A percentile compares a stretch with the other conserved stretches of the same genome.
phyloP scores from a whole-genome alignment of 2,329 filamentous ascomycete species.

The Alternaria tenuissima region DNA sequence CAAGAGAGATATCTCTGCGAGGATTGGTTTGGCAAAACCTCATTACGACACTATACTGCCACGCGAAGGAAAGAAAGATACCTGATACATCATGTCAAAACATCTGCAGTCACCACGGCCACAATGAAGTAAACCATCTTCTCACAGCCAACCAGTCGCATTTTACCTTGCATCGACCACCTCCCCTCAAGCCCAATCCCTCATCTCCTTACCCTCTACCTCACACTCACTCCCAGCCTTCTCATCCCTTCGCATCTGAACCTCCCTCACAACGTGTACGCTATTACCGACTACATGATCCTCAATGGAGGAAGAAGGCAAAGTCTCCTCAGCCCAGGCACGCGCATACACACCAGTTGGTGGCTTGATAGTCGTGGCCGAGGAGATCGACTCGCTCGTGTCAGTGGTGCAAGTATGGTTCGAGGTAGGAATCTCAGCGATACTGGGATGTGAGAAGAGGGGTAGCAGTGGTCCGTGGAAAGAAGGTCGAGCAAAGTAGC shows the following conservation, averaged over 20 bases:
- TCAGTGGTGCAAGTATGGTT: not conserved
- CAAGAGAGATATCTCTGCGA: too few species aligned
- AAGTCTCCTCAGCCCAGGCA: slow-evolving; percentile 34
- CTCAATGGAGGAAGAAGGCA: not conserved
- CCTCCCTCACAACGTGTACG: slow-evolving; percentile 40
- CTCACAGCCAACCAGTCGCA: not conserved
- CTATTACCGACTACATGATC: slow-evolving; percentile 11
- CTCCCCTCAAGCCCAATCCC: slow-evolving; percentile 16
- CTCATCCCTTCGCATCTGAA: slow-evolving; percentile 28
- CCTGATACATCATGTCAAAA: not conserved
- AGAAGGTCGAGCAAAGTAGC: slow-evolving; percentile 25
- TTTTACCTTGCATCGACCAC: too few species aligned
- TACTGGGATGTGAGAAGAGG: slow-evolving; percentile 21
- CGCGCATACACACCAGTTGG: slow-evolving; percentile 27
- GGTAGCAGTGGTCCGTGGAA: slow-evolving; percentile 25
- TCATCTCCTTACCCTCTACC: slow-evolving; percentile 14
- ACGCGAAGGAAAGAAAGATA: not conserved
- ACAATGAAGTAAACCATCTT: not conserved
- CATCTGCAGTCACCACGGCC: not conserved
- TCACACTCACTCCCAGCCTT: slow-evolving; percentile 8
- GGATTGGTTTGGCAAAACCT: not conserved
- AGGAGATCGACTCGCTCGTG: not conserved
- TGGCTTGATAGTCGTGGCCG: not conserved
- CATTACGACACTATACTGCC: not conserved
- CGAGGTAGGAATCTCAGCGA: not conserved